Base-by-base conservation (phyloP, 2,329 filamentous ascomycete genomes). In the Cryphonectria radicalis region DNA sequence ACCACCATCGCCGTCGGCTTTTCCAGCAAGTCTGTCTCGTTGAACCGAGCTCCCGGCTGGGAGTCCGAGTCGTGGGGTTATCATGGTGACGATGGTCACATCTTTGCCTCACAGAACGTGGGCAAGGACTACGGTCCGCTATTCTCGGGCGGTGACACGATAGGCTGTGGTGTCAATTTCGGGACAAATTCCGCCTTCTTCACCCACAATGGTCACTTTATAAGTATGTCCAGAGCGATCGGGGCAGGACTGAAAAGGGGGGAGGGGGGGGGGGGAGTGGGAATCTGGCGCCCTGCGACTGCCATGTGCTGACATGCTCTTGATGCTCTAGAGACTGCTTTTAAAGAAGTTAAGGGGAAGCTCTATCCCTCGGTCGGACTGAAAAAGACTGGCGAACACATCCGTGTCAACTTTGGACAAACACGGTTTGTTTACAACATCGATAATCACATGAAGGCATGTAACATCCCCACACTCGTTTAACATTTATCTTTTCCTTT, bases 371-470 rank as follows among this genome's bases (percentile, higher is more conserved):
- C 86, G 0, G 82, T 92, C 35, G 90, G 90, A n/a, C 82, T 92
- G 67, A 92, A 91, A 78, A 90, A 88, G 77, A 80, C 85, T 0
- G 88, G 89, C 62, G 90, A 92, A 76, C 85, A 89, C 74, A 79
- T 92, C 71, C 81, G 84, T 72, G 88, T 85, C 74, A 92, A 92
- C 77, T 92, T 92, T 81, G 90, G 90, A 63, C 89, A 91, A 80
- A 88, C 87, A 68, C 92, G 92, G 4, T 98, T 98, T 80, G 87
- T 93, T 62, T 99, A 92, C 82, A 93, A 98, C 79, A 98, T 99
- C 76, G 93, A 98, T 80, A 88, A 89, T 72, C 89, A 96, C 86
- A 91, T 97, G 84, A 88, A 87, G 84, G 93, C 93, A 86, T 77
- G 87, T 82, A 68, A 57, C 46, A 76, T 28, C 43, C 42, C 37